Evolutionary conservation across 2,329 filamentous ascomycete genomes (phyloP).

Genomic region (Tothia fuscella): DNA sequence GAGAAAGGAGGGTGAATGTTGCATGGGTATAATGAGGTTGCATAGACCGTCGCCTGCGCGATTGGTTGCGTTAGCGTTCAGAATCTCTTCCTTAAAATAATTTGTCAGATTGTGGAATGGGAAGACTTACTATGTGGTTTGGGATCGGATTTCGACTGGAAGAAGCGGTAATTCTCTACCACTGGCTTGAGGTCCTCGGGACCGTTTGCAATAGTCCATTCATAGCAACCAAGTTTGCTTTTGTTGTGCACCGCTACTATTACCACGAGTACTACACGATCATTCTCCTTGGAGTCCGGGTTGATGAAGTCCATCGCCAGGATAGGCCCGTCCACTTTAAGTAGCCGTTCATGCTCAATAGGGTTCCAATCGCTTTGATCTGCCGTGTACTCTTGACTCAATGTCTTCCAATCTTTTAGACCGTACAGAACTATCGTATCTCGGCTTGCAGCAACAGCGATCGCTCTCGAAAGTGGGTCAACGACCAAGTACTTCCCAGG

Average conservation of each 20-base stretch:
- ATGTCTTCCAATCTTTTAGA: slow-evolving; percentile 43
- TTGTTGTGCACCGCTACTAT: not conserved
- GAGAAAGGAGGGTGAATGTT: slow-evolving; percentile 5
- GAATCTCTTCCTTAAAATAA: too few species aligned
- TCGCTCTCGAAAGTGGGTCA: slow-evolving; percentile 55
- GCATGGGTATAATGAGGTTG: slow-evolving; percentile 10
- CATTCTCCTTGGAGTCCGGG: slow-evolving; percentile 51
- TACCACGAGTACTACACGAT: slow-evolving; percentile 55
- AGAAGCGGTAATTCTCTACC: too few species aligned
- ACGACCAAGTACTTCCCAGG: slow-evolving; percentile 59
- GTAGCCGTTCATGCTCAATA: slow-evolving; percentile 40
- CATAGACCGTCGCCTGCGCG: too few species aligned
- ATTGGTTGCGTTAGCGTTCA: too few species aligned
- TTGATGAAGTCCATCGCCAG: slow-evolving; percentile 79
- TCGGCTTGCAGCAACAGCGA: slow-evolving; percentile 60
- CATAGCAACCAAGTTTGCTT: slow-evolving; percentile 29
- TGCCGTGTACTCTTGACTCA: slow-evolving; percentile 39
- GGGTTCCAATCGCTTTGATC: slow-evolving; percentile 40
- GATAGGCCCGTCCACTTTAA: slow-evolving; percentile 56
- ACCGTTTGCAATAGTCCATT: slow-evolving; percentile 31
- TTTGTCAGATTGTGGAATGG: too few species aligned
- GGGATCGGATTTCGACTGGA: too few species aligned
- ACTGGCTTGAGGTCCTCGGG: not conserved
- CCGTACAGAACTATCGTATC: slow-evolving; percentile 61
- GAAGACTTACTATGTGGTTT: too few species aligned